Evolutionary conservation across 2,329 filamentous ascomycete genomes (phyloP), one percentile per base, ranked within the genome.

Genomic region (Calycina marina): DNA sequence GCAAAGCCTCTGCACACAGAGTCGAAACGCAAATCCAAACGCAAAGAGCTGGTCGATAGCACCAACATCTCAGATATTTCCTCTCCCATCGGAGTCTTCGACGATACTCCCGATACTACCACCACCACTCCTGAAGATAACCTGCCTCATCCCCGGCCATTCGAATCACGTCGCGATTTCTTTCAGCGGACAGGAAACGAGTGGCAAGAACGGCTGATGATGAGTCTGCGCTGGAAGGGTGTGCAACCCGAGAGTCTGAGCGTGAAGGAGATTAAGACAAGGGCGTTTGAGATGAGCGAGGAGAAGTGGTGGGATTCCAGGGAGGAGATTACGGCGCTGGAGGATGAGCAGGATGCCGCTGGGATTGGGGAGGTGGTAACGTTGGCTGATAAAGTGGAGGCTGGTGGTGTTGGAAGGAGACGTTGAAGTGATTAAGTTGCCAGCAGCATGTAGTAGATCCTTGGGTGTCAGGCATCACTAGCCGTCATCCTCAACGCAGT

Each of bases 291-390:
- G 51, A 67, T 84, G 42, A 86, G 86, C 25, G 90, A 98, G 57
- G 81, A 86, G 59, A 93, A 93, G 56, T 98, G 90, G 90, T 98
- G 90, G 90, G 90, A 94, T 63, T 85, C 79, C 52, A 71, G 90
- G 47, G 90, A 98, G 60, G 88, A 96, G 59, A 81, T 98, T 43
- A 79, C 77, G 33, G 79, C 74, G 5, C 57, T 96, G 50, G 90
- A 98, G 58, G 88, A 94, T 57, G 88, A 94, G 60, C 85, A 96
- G 61, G 88, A 94, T 57, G 86, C 66, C 28, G 65, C 62, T 35
- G 58, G 90, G 6, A 94, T 96, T 55, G 82, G 85, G 11, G 90
- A 96, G 60, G 83, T 96, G 26, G 82, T 96, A 34, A 90, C 77
- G 50, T 62, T 96, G 50, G 75, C 77, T 30, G 84, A 93, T 46